Evolutionary conservation across 306 rosid species (phyloP).

Genomic region (Astragalus glycyphyllos): DNA sequence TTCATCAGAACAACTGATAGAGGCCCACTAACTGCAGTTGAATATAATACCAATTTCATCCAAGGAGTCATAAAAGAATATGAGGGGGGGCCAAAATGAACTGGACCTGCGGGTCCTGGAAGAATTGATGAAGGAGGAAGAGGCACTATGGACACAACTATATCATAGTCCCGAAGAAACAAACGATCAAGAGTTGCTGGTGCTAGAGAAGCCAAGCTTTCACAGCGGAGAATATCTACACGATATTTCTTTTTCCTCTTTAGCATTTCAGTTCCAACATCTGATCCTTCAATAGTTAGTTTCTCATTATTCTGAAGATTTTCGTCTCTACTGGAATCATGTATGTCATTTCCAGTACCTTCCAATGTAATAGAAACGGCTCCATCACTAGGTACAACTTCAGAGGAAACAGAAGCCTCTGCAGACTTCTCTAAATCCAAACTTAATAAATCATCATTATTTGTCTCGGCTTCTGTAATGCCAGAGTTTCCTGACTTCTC

Average conservation of each 20-base stretch:
- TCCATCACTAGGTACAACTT: constrained; percentile 52
- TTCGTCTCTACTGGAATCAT: constrained; percentile 48
- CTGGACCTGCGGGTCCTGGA: constrained; percentile 84
- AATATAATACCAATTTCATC: constrained; percentile 91
- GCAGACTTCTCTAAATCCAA: constrained; percentile 41
- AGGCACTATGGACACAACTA: constrained; percentile 92
- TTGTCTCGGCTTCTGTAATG: constrained; percentile 43
- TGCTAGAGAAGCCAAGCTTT: constrained; percentile 97
- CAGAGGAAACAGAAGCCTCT: constrained; percentile 55
- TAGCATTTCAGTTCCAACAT: constrained; percentile 59
- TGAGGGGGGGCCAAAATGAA: constrained; percentile 96
- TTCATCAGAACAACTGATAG: constrained; percentile 94
- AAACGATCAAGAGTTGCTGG: constrained; percentile 86
- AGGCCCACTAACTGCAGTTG: constrained; percentile 80
- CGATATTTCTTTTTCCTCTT: constrained; percentile 75
- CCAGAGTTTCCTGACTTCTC: constrained; percentile 48
- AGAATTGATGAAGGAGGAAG: constrained; percentile 93
- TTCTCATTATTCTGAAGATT: constrained; percentile 53
- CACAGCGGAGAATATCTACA: constrained; percentile 96
- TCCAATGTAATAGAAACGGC: constrained; percentile 48
- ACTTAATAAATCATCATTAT: constrained; percentile 49
- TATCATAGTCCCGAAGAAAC: constrained; percentile 91
- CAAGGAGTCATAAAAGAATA: constrained; percentile 95
- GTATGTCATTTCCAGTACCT: constrained; percentile 45
- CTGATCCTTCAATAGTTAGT: constrained; percentile 56